phyloP scores from a whole-genome alignment of 495 filamentous ascomycete species.

The Penicillium canescens region DNA sequence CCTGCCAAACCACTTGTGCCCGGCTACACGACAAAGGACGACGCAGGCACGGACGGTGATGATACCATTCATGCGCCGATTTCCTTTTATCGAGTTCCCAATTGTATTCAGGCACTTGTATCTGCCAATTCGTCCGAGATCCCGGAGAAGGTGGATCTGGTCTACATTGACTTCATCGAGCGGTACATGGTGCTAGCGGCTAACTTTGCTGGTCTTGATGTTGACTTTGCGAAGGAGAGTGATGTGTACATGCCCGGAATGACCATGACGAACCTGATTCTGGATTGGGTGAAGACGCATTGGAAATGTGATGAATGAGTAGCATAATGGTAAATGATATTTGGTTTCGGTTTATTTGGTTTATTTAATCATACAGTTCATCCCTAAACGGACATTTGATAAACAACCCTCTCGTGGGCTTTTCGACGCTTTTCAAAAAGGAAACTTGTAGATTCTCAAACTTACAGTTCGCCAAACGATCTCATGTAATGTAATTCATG shows the following conservation, averaged over 20 bases:
- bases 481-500: too few species aligned
- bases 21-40: slow-evolving; percentile 90
- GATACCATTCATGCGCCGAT: slow-evolving; percentile 82
- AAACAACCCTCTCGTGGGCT: too few species aligned
- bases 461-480: too few species aligned
- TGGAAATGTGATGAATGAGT: slow-evolving; percentile 56
- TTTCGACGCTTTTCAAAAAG: too few species aligned
- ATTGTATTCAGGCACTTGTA: slow-evolving; percentile 71
- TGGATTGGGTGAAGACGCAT: slow-evolving; percentile 74
- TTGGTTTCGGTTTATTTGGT: background rate
- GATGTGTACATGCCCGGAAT: slow-evolving; percentile 61
- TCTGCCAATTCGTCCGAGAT: slow-evolving; percentile 42
- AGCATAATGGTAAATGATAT: background rate
- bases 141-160: slow-evolving; percentile 76
- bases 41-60: slow-evolving; percentile 82
- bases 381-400: too few species aligned
- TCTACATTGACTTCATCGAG: slow-evolving; percentile 91
- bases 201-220: slow-evolving; percentile 60
- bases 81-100: slow-evolving; percentile 74
- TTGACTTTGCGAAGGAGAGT: slow-evolving; percentile 57
- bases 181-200: slow-evolving; percentile 74
- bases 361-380: background rate
- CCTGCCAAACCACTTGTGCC: slow-evolving; percentile 49
- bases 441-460: background rate
- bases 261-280: slow-evolving; percentile 73